Percentiles rank a stretch among this genome's conserved stretches.
Conservation (phyloP, 2,329 filamentous ascomycete genomes). For the Exophiala sp. region DNA sequence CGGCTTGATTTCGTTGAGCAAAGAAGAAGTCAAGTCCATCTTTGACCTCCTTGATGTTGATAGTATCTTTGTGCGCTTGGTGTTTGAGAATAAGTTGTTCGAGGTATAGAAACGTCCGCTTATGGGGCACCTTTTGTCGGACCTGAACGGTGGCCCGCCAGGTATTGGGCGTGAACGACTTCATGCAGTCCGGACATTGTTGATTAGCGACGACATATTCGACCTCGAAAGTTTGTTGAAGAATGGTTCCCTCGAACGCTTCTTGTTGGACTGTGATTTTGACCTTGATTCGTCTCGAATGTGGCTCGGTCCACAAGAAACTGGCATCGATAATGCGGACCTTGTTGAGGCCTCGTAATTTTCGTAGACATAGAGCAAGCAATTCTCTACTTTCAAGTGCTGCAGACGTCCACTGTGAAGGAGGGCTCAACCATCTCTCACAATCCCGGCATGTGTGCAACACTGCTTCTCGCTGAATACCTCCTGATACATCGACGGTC, state of each 20-base stretch:
- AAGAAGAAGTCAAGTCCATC: conserved; percentile 98
- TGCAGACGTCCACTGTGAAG: conserved; percentile 80
- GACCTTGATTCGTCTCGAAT: conserved; percentile 86
- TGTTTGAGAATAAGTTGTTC: conserved; percentile 97
- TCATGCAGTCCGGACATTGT: conserved; percentile 91
- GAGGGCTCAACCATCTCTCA: conserved; percentile 88
- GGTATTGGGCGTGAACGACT: conserved; percentile 94
- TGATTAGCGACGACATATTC: conserved; percentile 86
- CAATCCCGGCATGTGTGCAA: conserved; percentile 92
- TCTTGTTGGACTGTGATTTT: conserved; percentile 89
- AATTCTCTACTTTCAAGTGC: conserved; percentile 85
- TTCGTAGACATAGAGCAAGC: conserved; percentile 84
- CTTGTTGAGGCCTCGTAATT: conserved; percentile 79
- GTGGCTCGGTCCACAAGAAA: conserved; percentile 98
- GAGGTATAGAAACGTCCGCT: conserved; percentile 77
- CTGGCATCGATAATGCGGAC: conserved; percentile 92
- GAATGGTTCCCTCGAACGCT: conserved; percentile 61
- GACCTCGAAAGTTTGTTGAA: conserved; percentile 95
- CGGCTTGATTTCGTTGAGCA: conserved; percentile 80
- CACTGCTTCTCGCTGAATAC: conserved; percentile 84
- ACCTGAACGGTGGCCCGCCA: conserved; percentile 94
- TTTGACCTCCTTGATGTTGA: conserved; percentile 97
- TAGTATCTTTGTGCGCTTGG: conserved; percentile 82
- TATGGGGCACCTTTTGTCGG: conserved; percentile 93
- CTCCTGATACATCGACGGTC: conserved; percentile 86